Evolutionary conservation across 495 filamentous ascomycete genomes (phyloP), one percentile per base, ranked within the genome.

Genomic region (Amniculicola lignicola): DNA sequence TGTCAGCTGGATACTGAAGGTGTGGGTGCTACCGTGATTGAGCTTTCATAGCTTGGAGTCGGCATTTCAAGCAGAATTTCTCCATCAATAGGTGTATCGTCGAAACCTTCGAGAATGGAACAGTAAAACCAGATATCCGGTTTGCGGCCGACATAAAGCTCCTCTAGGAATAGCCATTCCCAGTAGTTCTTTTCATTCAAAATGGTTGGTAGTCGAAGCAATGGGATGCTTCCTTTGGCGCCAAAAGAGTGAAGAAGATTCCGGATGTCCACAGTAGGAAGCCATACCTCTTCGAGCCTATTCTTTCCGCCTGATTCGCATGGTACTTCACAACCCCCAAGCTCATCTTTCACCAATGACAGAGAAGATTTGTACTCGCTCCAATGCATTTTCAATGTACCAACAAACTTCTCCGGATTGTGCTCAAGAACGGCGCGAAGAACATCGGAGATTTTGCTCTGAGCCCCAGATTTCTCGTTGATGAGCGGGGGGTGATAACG

Each of bases 361-460:
- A 36, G 2, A 23, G 15, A 27, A 1, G 27, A 2, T n/a, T 23
- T 21, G 19, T 53, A 53, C 24, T 35, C 46, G 25, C 12, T 16
- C 50, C 50, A 53, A 22, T 53, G 50, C 14, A 39, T 39, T 14
- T 43, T 18, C 24, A 53, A 21, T n/a, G 24, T 27, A 10, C 50
- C 37, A 4, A 53, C 7, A 22, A 53, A 53, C 23, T 53, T 53
- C 2, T 21, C 12, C 4, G 48, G 48, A 16, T n/a, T 2, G 27
- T 39, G 35, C 28, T 28, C 16, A 4, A 39, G n/a, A 12, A 40
- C 33, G 12, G 48, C 48, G 6, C 2, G n/a, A n/a, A 51, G 3
- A n/a, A 21, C 19, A 2, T 6, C 15, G 10, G 45, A 49, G 19
- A 49, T n/a, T 18, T 6, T 15, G 16, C 11, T 10, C 3, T 14